A percentile compares a stretch with the other conserved stretches of the same genome.
These are phyloP conservation scores for Decorospora gaudefroyi DNA, from an alignment of 2,329 filamentous ascomycete genomes.

Conservation along the genomic window DNA sequence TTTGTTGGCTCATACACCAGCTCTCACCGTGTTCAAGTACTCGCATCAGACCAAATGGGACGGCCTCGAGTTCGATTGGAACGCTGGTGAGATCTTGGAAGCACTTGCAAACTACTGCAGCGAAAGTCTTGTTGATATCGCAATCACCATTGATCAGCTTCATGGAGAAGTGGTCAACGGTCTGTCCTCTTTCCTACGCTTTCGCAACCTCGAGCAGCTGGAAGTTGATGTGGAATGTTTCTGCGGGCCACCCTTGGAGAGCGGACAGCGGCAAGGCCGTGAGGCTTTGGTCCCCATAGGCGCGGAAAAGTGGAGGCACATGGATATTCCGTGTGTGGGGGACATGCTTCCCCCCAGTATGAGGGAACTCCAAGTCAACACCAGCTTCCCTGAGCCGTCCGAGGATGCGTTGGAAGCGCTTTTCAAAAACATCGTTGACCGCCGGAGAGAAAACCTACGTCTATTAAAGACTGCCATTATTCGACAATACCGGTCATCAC, in stretches of 20 bases:
- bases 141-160: slow-evolving; percentile 41
- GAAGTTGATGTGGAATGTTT: slow-evolving; percentile 42
- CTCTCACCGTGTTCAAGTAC: slow-evolving; percentile 37
- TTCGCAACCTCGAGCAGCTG: slow-evolving; percentile 28
- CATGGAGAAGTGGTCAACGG: slow-evolving; percentile 41
- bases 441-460: slow-evolving; percentile 26
- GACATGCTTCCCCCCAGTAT: slow-evolving; percentile 41
- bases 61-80: slow-evolving; percentile 41
- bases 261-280: slow-evolving; percentile 36
- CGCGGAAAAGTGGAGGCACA: slow-evolving; percentile 29
- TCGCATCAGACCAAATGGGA: slow-evolving; percentile 45
- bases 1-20: slow-evolving; percentile 33
- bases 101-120: slow-evolving; percentile 33
- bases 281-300: slow-evolving; percentile 25
- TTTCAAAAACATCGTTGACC: slow-evolving; percentile 38
- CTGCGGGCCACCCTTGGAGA: slow-evolving; percentile 43
- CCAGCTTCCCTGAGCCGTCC: slow-evolving; percentile 32
- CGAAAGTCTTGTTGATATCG: slow-evolving; percentile 32
- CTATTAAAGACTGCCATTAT: slow-evolving; percentile 28
- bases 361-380: slow-evolving; percentile 39
- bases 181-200: slow-evolving; percentile 36
- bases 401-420: slow-evolving; percentile 27
- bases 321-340: slow-evolving; percentile 44
- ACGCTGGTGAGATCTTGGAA: slow-evolving; percentile 39
- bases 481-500: slow-evolving; percentile 31